phyloP scores from a whole-genome alignment of 1,284 basidiomycete species.

The Fomitopsis palustris region DNA sequence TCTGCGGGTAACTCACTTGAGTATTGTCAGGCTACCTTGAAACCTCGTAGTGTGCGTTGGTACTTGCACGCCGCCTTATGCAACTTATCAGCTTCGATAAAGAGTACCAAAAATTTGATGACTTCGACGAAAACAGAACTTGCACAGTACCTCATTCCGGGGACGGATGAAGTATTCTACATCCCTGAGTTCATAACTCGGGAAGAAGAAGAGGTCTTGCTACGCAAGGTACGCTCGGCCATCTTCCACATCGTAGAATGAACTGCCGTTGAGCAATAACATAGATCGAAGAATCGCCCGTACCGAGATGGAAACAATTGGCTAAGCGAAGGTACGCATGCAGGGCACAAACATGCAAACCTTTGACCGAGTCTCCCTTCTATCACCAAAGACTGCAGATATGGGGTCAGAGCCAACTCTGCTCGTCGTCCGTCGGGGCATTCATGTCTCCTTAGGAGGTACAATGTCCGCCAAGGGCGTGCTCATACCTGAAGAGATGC shows the following conservation, averaged over 20 bases:
- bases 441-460: conserved; percentile 46
- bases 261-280: too few species aligned
- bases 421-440: neutral
- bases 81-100: too few species aligned
- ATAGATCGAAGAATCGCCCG: conserved; percentile 75
- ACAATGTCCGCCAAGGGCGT: conserved; percentile 59
- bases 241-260: too few species aligned
- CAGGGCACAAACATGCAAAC: neutral
- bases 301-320: conserved; percentile 82
- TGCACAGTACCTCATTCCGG: conserved; percentile 34
- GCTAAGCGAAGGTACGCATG: conserved; percentile 66
- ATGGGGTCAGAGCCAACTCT: conserved; percentile 53
- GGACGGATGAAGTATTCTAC: conserved; percentile 50
- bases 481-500: conserved; percentile 62
- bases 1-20: too few species aligned
- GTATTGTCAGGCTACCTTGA: too few species aligned
- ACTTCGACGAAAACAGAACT: conserved; percentile 7
- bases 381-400: conserved; percentile 58
- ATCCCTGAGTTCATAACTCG: conserved; percentile 78
- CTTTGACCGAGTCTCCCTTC: neutral
- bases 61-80: too few species aligned
- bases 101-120: too few species aligned
- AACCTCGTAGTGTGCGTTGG: too few species aligned
- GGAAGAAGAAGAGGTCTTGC: conserved; percentile 77
- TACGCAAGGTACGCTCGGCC: conserved; percentile 56